Conservation (phyloP, 306 rosid genomes). For the Vicia villosa region DNA sequence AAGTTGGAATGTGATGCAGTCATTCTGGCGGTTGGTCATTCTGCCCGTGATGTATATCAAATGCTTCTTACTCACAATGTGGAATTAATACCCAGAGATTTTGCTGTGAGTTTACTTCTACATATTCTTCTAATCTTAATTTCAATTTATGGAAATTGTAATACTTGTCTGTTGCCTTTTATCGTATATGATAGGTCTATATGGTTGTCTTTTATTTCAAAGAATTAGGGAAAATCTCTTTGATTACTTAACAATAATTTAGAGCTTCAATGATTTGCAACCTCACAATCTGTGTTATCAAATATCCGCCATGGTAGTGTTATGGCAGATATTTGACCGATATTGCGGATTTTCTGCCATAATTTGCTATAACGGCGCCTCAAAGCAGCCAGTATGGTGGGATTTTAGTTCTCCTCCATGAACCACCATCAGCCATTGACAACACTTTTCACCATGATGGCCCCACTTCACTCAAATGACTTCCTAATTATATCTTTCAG, state of each 20-base stretch:
- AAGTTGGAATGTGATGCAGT: slow-evolving; percentile 75
- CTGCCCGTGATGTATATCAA: slow-evolving; percentile 90
- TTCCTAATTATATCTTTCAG: not conserved
- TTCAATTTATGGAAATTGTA: slow-evolving; percentile 17
- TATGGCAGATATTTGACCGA: no score
- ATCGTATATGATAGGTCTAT: not conserved
- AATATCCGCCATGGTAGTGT: no score
- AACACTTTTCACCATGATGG: not conserved
- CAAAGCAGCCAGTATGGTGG: no score
- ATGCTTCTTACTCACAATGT: slow-evolving; percentile 81
- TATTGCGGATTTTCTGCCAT: no score
- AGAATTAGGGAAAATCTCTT: not conserved
- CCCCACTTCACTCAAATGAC: not conserved
- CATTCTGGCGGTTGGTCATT: slow-evolving; percentile 96
- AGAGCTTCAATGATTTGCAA: not conserved
- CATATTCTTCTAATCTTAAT: slow-evolving; percentile 21
- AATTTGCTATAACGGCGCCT: no score
- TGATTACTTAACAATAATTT: not conserved
- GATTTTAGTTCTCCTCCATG: no score
- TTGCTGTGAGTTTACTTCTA: slow-evolving; percentile 69
- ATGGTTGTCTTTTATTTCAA: not conserved
- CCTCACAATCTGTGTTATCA: no score
- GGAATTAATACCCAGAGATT: slow-evolving; percentile 78
- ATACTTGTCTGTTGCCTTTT: slow-evolving; percentile 16
- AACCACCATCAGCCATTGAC: no score